Evolutionary conservation across 106 monocot genomes (phyloP), one percentile per base, ranked within the genome.

Genomic region (Dendrobium nobile): DNA sequence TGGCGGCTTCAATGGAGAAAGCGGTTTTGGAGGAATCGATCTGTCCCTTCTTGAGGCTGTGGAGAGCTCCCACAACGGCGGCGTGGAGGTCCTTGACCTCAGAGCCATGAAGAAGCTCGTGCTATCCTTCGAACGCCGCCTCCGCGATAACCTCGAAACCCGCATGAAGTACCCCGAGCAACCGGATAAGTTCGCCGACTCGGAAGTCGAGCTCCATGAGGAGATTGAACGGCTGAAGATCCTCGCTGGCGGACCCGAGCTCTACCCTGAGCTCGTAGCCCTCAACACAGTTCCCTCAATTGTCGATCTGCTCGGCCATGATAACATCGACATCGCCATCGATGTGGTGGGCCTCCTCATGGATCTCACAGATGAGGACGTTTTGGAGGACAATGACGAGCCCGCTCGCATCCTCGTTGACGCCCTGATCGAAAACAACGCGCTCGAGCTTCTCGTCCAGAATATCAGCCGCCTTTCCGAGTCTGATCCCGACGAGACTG

Each of bases 101-200:
- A 87, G 91, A 44, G 75, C 87, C 78, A 78, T 90, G 31, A 98
- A 98, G 80, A 92, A 95, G 82, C 89, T 89, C 41, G 91, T 98
- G 31, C 92, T 98, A 33, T 75, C 94, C 84, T 98, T 98, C 88
- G 97, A 98, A 87, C 94, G 97, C 77, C 92, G 94, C 79, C 97
- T 98, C 77, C 87, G 86, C 1, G 94, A 94, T 72, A 98, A 98
- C 82, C 92, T 98, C 26, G 97, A 98, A 78, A 84, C 91, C 27
- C 89, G 97, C 54, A 88, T 98, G 87, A 98, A 94, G 91, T 77
- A 91, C 80, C 94, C 97, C 22, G 97, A 92, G 82, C 81, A 88
- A 45, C 97, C 97, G 27, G 86, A 90, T 13, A 81, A 82, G 47
- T 98, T 98, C 78, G 97, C 97, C 47, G 97, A 98, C 79, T 95